phyloP scores from a whole-genome alignment of 2,329 filamentous ascomycete genomes.

The Epicoccum nigrum region DNA sequence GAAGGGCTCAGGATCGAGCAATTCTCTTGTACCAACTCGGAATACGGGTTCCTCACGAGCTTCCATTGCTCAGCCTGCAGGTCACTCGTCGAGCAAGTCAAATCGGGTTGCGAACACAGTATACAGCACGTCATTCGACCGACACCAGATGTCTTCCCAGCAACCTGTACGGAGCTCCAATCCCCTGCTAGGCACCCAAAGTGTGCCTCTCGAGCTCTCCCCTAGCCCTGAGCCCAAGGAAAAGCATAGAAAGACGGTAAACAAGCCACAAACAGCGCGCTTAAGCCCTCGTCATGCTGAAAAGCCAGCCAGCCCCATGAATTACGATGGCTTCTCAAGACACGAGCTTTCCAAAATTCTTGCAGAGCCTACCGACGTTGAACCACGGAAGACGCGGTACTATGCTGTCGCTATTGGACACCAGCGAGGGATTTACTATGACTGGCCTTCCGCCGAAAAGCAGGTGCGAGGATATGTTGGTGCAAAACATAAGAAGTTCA shows the following conservation, averaged over 20 bases:
- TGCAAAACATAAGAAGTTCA: slow-evolving; percentile 59
- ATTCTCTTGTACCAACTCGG: neutral
- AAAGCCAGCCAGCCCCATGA: neutral
- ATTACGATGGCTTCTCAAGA: slow-evolving; percentile 1
- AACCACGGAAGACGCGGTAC: slow-evolving; percentile 55
- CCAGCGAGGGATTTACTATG: slow-evolving; percentile 65
- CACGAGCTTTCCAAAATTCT: slow-evolving; percentile 65
- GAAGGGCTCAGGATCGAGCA: neutral
- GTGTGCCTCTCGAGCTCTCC: slow-evolving; percentile 1
- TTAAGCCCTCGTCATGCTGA: neutral
- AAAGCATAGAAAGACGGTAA: slow-evolving; percentile 1
- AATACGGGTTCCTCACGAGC: neutral
- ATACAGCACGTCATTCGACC: too few relatives aligned
- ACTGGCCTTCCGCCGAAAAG: slow-evolving; percentile 70
- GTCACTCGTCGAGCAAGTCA: too few relatives aligned
- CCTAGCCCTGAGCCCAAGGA: slow-evolving; percentile 20
- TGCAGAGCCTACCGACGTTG: slow-evolving; percentile 61
- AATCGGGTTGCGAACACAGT: too few relatives aligned
- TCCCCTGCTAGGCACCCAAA: neutral
- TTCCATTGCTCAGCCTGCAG: neutral
- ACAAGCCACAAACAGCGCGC: slow-evolving; percentile 62
- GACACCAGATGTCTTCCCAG: neutral
- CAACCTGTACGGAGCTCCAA: neutral
- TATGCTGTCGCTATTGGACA: slow-evolving; percentile 65
- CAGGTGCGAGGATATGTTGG: slow-evolving; percentile 76